Conservation (phyloP, 176 grass and related monocot species). For the Oryza rufipogon region DNA sequence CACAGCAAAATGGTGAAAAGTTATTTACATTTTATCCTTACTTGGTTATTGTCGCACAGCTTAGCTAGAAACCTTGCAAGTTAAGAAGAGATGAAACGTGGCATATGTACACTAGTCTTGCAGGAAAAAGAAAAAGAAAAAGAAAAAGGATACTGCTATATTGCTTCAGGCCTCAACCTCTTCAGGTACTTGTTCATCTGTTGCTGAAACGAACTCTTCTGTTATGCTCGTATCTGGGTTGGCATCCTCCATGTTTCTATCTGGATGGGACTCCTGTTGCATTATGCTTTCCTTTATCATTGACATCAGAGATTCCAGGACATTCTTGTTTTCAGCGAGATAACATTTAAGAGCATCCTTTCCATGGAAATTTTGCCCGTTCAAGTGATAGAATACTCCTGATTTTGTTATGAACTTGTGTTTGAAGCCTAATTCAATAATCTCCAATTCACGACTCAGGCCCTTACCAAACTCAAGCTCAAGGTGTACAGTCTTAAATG, state of each 20-base stretch:
- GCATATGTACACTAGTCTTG: not conserved
- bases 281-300: constrained; percentile 43
- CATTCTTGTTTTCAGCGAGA: constrained; percentile 49
- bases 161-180: constrained; percentile 19
- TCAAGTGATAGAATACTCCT: constrained; percentile 53
- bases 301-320: constrained; percentile 44
- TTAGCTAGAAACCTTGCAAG: not conserved
- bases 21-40: not conserved
- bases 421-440: constrained; percentile 59
- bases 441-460: constrained; percentile 52
- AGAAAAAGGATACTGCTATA: not conserved
- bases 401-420: constrained; percentile 58
- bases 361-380: constrained; percentile 47
- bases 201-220: constrained; percentile 12
- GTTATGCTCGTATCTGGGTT: not conserved
- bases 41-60: not conserved
- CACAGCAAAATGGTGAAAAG: not conserved
- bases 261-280: not conserved
- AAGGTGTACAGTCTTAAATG: constrained; percentile 60
- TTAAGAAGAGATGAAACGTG: not conserved
- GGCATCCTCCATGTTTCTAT: constrained; percentile 31
- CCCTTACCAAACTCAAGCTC: constrained; percentile 80
- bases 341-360: constrained; percentile 60
- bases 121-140: too few relatives aligned
- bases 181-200: constrained; percentile 25